Base-by-base conservation (phyloP, 2,329 filamentous ascomycete genomes). In the Botrytis medusae region DNA sequence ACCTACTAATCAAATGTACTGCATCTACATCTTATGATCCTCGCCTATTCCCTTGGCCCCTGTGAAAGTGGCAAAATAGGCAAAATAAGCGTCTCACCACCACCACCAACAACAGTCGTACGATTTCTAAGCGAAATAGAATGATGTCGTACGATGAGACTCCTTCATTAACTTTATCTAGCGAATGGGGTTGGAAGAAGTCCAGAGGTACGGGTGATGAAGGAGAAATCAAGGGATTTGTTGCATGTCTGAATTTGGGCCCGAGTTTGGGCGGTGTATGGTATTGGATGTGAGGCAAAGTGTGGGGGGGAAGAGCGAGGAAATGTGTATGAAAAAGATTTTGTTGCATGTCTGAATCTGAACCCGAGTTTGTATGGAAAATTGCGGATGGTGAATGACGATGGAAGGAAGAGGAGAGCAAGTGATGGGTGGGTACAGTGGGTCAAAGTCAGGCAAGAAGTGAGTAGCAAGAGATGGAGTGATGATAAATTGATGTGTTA, bases 71-170 rank as follows among this genome's bases (percentile, higher is more conserved):
- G 46, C 65, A 42, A 40, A 67, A 37, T 54, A 54, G 9, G 25
- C 22, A 67, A 54, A 37, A 68, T 67, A 67, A 40, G 63, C 63
- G 29, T 67, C 64, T 54, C 37, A 40, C n/a, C 32, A 51, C n/a
- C 32, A 51, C 48, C 46, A 54, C 22, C 32, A 54, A 29, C 12
- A 67, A 10, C 46, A 54, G 46, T 68, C 64, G 46, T 54, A 67
- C 32, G 64, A 68, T 40, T 42, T 57, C 29, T 37, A 68, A 68
- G 65, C 48, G 25, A 68, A 40, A 57, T 25, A 22, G 34, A 22
- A 32, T 29, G 18, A 32, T 32, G 40, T 57, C 65, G 65, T 68
- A 68, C 48, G 65, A 68, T 68, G 10, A 57, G 34, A 57, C 18
- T 25, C 46, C 16, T 42, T 57, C 40, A 32, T n/a, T 18, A 32